phyloP scores from a whole-genome alignment of 2,329 filamentous ascomycete genomes.

The Hypoxylon sp. region DNA sequence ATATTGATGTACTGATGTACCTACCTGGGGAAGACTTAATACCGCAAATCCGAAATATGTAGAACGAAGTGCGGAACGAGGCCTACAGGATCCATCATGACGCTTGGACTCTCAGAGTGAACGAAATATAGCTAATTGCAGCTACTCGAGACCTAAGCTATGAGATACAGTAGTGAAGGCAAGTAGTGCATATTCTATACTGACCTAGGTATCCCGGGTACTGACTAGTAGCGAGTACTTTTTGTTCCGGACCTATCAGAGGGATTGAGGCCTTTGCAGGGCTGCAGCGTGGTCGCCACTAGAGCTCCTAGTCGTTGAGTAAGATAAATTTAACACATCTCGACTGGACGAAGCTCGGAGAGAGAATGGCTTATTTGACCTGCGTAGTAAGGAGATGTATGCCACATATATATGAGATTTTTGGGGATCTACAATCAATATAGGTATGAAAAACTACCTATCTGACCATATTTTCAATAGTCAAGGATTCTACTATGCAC shows the following conservation, averaged over 20 bases:
- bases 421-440: not conserved
- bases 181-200: slow-evolving; percentile 4
- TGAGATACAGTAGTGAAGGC: not conserved
- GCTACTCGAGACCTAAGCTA: not conserved
- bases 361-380: slow-evolving; percentile 16
- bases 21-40: slow-evolving; percentile 6
- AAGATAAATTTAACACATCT: slow-evolving; percentile 24
- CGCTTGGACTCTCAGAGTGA: not conserved
- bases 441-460: not conserved
- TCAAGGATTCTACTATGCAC: not conserved
- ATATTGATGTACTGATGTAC: too few species aligned
- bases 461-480: not conserved
- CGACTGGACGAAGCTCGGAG: slow-evolving; percentile 19
- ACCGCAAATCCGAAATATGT: slow-evolving; percentile 30
- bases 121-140: not conserved
- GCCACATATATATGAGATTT: slow-evolving; percentile 24
- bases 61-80: slow-evolving; percentile 9
- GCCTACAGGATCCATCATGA: not conserved
- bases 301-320: slow-evolving; percentile 11
- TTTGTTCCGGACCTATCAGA: slow-evolving; percentile 38
- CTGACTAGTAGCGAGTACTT: slow-evolving; percentile 19
- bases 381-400: slow-evolving; percentile 35
- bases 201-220: slow-evolving; percentile 1
- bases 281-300: slow-evolving; percentile 22
- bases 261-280: slow-evolving; percentile 21